Evolutionary conservation across 805 yeast species (phyloP).

Genomic region (Blastobotrys chiropterorum): DNA sequence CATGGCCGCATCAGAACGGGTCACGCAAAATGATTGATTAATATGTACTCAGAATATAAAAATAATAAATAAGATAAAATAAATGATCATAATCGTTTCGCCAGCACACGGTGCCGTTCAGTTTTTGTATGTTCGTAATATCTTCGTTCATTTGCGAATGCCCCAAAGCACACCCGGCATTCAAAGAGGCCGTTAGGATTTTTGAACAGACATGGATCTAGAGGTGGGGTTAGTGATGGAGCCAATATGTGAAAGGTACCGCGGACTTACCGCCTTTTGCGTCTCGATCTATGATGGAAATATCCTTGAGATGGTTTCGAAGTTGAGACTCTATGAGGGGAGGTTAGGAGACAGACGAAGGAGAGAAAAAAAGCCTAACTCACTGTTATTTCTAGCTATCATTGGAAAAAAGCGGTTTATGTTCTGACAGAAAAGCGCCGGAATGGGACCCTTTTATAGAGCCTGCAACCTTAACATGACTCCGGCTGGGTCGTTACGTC

Average conservation of each 20-base stretch:
- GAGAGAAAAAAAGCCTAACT: not conserved
- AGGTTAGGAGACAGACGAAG: not conserved
- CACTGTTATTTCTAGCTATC: not conserved
- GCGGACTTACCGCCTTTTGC: constrained; percentile 2
- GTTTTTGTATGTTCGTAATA: constrained; percentile 5
- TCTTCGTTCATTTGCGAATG: constrained; percentile 5
- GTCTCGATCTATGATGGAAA: not conserved
- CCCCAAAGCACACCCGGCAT: constrained; percentile 5
- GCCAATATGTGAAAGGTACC: not conserved
- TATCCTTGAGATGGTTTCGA: constrained; percentile 1
- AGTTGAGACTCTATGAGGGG: not conserved
- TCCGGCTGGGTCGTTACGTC: not conserved
- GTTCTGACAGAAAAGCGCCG: not conserved
- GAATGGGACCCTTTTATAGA: not conserved
- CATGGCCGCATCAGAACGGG: not conserved
- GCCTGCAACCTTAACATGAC: no score
- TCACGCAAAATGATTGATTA: not conserved
- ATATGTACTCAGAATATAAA: not conserved
- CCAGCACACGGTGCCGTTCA: constrained; percentile 1
- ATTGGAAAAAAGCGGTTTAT: not conserved
- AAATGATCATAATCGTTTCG: not conserved
- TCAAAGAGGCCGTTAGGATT: constrained; percentile 4
- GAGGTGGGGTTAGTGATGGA: not conserved
- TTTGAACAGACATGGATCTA: constrained; percentile 1
- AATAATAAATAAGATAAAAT: not conserved